phyloP scores from a whole-genome alignment of 2,329 filamentous ascomycete species.

The Trichophyton simii region DNA sequence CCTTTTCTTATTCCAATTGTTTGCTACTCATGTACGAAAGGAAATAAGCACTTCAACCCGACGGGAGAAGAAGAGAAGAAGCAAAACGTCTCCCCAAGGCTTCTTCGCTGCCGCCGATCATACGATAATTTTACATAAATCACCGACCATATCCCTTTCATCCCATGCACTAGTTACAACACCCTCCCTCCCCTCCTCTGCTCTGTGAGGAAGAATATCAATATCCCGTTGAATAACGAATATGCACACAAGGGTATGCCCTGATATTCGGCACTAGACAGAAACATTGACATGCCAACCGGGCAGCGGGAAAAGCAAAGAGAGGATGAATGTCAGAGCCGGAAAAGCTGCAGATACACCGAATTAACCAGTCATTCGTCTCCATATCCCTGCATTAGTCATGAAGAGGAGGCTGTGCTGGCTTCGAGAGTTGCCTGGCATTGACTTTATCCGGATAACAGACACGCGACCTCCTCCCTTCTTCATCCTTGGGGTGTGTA shows the following conservation, averaged over 20 bases:
- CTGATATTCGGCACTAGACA: neutral
- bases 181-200: neutral
- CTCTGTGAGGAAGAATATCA: neutral
- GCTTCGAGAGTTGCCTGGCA: neutral
- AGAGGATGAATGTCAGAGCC: neutral
- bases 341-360: neutral
- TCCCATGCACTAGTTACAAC: neutral
- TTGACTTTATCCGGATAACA: neutral
- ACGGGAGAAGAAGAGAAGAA: neutral
- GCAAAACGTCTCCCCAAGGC: neutral
- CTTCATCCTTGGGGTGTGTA: neutral
- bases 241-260: neutral
- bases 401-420: neutral
- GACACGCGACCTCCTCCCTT: conserved; percentile 4
- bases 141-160: neutral
- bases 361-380: neutral
- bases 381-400: neutral
- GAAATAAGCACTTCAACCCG: neutral
- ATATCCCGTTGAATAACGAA: neutral
- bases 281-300: neutral
- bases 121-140: neutral
- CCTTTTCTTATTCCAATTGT: neutral
- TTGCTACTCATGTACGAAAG: neutral
- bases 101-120: neutral
- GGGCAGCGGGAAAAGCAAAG: neutral